Conservation (phyloP, 2,329 filamentous ascomycete species). For the Nemania diffusa region DNA sequence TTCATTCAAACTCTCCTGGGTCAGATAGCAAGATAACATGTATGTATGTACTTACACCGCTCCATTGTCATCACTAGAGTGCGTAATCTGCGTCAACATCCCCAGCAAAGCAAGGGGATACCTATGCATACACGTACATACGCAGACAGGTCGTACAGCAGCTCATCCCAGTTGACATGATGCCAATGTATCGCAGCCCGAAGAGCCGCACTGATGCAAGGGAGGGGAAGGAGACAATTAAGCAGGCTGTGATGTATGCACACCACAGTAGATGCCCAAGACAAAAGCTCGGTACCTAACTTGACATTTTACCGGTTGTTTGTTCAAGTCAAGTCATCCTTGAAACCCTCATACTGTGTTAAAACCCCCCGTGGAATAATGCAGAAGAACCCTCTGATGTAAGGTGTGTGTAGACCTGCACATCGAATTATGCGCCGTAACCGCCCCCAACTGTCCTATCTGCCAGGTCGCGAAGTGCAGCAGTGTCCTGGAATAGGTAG, state of each 20-base stretch:
- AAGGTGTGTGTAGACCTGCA: not conserved
- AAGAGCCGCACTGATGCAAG: slow-evolving; percentile 24
- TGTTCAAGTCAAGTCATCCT: not conserved
- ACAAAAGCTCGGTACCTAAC: not conserved
- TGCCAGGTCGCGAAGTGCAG: not conserved
- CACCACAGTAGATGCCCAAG: not conserved
- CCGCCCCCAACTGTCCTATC: not conserved
- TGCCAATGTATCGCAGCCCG: not conserved
- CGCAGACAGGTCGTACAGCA: not conserved
- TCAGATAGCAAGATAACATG: not conserved
- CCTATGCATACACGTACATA: not conserved
- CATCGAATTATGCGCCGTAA: slow-evolving; percentile 10
- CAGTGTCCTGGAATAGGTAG: not conserved
- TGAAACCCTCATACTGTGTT: slow-evolving; percentile 10
- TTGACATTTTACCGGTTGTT: not conserved
- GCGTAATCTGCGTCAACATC: not conserved
- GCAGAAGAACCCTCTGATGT: not conserved
- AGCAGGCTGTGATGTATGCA: slow-evolving; percentile 1
- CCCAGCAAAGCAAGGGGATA: not conserved
- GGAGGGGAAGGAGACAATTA: not conserved
- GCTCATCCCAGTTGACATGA: slow-evolving; percentile 27
- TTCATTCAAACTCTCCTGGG: not conserved
- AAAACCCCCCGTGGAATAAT: not conserved
- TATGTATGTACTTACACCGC: not conserved
- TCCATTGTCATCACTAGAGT: not conserved